Percentiles rank a stretch among this genome's conserved stretches.
These are phyloP conservation scores for Psidium friedrichsthalianum DNA, from an alignment of 345 rosid genomes.

Conservation along the genomic window DNA sequence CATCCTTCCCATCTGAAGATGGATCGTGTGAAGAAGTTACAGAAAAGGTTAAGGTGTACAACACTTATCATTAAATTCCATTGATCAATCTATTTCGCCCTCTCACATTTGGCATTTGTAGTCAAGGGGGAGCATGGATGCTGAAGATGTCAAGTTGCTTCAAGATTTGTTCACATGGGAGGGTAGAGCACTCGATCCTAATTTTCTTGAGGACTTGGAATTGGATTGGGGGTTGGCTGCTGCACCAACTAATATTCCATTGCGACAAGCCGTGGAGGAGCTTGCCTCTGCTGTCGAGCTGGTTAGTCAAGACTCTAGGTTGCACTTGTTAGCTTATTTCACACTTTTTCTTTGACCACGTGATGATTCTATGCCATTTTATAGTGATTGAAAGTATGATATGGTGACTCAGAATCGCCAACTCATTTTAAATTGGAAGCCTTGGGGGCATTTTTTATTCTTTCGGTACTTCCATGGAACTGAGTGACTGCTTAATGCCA, in stretches of 20 bases:
- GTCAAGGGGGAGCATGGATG: constrained; percentile 53
- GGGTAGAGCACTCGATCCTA: constrained; percentile 31
- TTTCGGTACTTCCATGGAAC: not conserved
- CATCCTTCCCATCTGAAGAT: constrained; percentile 19
- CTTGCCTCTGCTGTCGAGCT: constrained; percentile 25
- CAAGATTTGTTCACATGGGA: constrained; percentile 53
- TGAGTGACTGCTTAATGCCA: not conserved
- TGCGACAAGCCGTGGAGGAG: constrained; percentile 45
- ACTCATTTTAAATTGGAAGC: not conserved
- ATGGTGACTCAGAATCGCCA: not conserved
- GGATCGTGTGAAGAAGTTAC: constrained; percentile 37
- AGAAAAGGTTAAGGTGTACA: constrained; percentile 29
- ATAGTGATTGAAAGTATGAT: not conserved
- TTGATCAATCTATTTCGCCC: constrained; percentile 1
- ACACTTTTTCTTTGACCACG: not conserved
- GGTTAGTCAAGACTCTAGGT: constrained; percentile 23
- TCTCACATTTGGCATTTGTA: constrained; percentile 4
- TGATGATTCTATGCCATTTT: not conserved
- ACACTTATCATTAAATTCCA: not conserved
- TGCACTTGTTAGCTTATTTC: not conserved
- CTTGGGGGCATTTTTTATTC: not conserved
- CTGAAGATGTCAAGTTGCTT: constrained; percentile 50
- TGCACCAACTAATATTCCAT: constrained; percentile 25
- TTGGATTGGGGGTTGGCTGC: constrained; percentile 27
- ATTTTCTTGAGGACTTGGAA: constrained; percentile 36